These are phyloP conservation scores for Pseudoscleropodium purum DNA, from an alignment of 225 moss, liverwort and hornwort genomes.

Conservation along the genomic window DNA sequence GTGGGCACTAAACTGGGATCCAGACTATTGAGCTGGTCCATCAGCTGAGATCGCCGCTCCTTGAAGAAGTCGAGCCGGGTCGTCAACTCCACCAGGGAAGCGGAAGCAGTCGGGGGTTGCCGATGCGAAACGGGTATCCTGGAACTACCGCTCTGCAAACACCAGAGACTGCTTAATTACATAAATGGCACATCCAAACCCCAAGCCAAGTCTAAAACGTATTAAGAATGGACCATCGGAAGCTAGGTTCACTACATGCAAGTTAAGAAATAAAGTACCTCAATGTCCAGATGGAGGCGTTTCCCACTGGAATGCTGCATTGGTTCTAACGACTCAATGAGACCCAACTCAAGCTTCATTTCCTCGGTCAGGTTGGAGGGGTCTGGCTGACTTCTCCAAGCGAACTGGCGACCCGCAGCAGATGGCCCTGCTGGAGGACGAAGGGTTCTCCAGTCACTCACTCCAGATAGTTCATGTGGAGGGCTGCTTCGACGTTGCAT, in stretches of 20 bases:
- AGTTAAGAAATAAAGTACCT: conserved; percentile 7
- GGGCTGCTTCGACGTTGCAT: conserved; percentile 45
- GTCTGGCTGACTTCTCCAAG: conserved; percentile 82
- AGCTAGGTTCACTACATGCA: not conserved
- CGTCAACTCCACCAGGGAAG: conserved; percentile 48
- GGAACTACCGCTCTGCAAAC: conserved; percentile 11
- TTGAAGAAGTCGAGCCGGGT: conserved; percentile 57
- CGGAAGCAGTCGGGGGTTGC: conserved; percentile 42
- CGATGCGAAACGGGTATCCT: conserved; percentile 20
- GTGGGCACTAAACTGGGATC: conserved; percentile 52
- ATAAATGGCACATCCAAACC: not conserved
- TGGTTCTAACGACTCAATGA: conserved; percentile 25
- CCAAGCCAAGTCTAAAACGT: not conserved
- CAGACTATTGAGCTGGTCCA: conserved; percentile 57
- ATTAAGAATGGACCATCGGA: not conserved
- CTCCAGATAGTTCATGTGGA: conserved; percentile 49
- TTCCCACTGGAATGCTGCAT: conserved; percentile 25
- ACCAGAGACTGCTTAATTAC: not conserved
- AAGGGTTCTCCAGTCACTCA: conserved; percentile 78
- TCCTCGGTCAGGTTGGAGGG: conserved; percentile 41
- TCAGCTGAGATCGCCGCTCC: conserved; percentile 56
- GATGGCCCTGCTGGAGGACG: conserved; percentile 97
- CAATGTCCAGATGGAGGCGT: conserved; percentile 41
- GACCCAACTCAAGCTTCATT: conserved; percentile 27
- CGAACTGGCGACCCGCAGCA: conserved; percentile 88